Percentiles rank a stretch among this genome's conserved stretches.
phyloP scores from a whole-genome alignment of 768 basidiomycete genomes.

The Hemileccinum impolitum region DNA sequence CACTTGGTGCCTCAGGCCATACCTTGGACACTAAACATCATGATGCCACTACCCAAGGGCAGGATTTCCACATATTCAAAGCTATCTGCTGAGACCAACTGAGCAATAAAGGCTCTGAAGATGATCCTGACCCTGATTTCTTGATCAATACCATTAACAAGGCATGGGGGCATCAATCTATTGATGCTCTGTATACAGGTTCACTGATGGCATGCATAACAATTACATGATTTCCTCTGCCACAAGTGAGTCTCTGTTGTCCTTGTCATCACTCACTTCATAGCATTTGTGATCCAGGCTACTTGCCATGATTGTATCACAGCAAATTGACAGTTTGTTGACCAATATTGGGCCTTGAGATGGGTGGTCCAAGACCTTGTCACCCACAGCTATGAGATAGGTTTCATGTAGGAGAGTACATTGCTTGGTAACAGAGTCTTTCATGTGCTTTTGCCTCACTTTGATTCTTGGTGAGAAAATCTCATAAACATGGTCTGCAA shows the following conservation, averaged over 20 bases:
- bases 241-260: constrained; percentile 31
- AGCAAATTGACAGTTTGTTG: constrained; percentile 24
- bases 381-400: constrained; percentile 12
- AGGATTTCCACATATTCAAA: constrained; percentile 31
- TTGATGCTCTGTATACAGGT: constrained; percentile 38
- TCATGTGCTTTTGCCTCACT: constrained; percentile 21
- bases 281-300: constrained; percentile 17
- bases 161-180: constrained; percentile 38
- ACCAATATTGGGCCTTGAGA: constrained; percentile 26
- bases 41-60: constrained; percentile 14
- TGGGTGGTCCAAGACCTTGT: constrained; percentile 21
- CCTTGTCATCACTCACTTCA: constrained; percentile 25
- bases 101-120: too few species aligned
- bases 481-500: constrained; percentile 24
- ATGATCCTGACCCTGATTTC: constrained; percentile 22
- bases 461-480: constrained; percentile 18
- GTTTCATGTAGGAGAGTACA: constrained; percentile 22
- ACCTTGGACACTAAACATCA: constrained; percentile 33
- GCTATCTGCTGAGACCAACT: constrained; percentile 32
- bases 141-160: constrained; percentile 29
- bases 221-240: constrained; percentile 33
- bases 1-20: constrained; percentile 30
- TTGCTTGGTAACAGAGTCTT: constrained; percentile 23
- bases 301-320: constrained; percentile 34
- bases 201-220: constrained; percentile 24